Percentiles rank a stretch among this genome's conserved stretches.
phyloP scores from a whole-genome alignment of 2,329 filamentous ascomycete species.

The Davidsoniella eucalypti region DNA sequence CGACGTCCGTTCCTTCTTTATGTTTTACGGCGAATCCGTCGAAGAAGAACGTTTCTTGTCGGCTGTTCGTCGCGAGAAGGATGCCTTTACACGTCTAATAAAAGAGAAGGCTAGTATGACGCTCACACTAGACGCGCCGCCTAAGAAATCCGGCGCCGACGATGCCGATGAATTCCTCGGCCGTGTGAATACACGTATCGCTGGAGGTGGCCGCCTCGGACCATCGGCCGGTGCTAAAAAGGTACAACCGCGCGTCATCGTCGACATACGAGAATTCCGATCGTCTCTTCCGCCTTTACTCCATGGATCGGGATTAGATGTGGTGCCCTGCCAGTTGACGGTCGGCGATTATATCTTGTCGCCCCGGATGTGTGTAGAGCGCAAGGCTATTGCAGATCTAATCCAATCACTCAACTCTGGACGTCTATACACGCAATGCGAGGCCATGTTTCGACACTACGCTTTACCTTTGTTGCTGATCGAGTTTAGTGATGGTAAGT shows the following conservation, averaged over 20 bases:
- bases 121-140: constrained; percentile 48
- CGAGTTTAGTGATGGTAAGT: constrained; percentile 94
- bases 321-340: constrained; percentile 89
- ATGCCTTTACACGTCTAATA: constrained; percentile 87
- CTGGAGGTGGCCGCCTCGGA: constrained; percentile 65
- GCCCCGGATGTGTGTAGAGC: constrained; percentile 80
- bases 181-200: constrained; percentile 92
- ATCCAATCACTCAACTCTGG: constrained; percentile 87
- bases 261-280: constrained; percentile 91
- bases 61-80: constrained; percentile 83
- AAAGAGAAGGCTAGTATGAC: constrained; percentile 90
- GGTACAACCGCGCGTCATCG: constrained; percentile 75
- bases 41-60: constrained; percentile 91
- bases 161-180: constrained; percentile 62
- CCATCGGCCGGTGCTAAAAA: constrained; percentile 48
- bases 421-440: constrained; percentile 77
- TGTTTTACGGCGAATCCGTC: constrained; percentile 89
- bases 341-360: constrained; percentile 93
- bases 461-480: constrained; percentile 80
- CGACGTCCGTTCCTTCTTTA: constrained; percentile 84
- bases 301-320: constrained; percentile 72
- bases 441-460: constrained; percentile 92
- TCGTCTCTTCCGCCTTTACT: constrained; percentile 82
- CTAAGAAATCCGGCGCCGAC: constrained; percentile 52
- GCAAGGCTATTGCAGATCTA: constrained; percentile 81